phyloP scores from a whole-genome alignment of 1,139 yeast species.

The Sugiyamaella sp. region DNA sequence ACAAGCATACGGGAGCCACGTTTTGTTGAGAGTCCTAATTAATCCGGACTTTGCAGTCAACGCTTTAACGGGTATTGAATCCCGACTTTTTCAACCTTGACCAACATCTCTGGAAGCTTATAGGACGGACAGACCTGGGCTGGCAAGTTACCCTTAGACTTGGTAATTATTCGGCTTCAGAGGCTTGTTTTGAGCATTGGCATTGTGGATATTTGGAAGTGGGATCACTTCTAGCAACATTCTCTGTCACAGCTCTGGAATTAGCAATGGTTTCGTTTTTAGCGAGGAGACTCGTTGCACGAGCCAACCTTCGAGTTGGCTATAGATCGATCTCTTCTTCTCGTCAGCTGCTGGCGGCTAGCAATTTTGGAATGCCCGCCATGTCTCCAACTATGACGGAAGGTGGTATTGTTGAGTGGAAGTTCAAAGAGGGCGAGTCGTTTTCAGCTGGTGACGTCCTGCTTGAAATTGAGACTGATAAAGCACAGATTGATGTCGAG shows the following conservation, averaged over 20 bases:
- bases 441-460: conserved; percentile 85
- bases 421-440: conserved; percentile 71
- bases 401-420: conserved; percentile 97
- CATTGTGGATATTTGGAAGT: no score
- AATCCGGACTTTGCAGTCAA: conserved; percentile 7
- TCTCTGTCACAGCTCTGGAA: no score
- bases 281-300: conserved; percentile 11
- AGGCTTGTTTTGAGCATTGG: no score
- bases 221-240: no score
- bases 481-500: conserved; percentile 91
- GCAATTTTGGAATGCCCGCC: conserved; percentile 89
- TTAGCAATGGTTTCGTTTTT: conserved; percentile 11
- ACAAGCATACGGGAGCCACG: neutral
- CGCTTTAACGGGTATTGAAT: neutral
- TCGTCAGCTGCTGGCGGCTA: conserved; percentile 45
- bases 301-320: conserved; percentile 6
- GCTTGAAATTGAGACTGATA: conserved; percentile 89
- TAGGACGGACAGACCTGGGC: neutral
- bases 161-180: no score
- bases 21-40: conserved; percentile 10
- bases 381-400: conserved; percentile 99
- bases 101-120: neutral
- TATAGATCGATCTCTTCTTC: conserved; percentile 9
- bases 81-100: neutral
- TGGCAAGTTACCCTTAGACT: no score